phyloP scores from a whole-genome alignment of 2,329 filamentous ascomycete species.

The Claviceps arundinis region DNA sequence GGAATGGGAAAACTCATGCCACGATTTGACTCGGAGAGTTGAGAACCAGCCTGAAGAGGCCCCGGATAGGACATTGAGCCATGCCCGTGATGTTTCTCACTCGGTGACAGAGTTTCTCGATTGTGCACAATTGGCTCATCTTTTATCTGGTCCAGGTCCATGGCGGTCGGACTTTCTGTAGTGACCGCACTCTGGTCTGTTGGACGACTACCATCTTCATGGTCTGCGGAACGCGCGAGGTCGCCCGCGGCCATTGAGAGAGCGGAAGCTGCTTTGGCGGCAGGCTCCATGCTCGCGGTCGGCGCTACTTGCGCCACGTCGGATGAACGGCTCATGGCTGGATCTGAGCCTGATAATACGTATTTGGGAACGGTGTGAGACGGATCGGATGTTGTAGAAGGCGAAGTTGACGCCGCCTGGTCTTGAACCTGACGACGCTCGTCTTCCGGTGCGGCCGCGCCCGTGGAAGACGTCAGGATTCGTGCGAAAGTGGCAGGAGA shows the following conservation, averaged over 20 bases:
- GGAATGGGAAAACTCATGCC: constrained; percentile 47
- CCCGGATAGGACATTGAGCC: constrained; percentile 42
- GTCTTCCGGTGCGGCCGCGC: constrained; percentile 40
- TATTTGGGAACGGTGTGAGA: constrained; percentile 39
- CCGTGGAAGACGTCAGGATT: constrained; percentile 36
- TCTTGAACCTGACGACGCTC: constrained; percentile 32
- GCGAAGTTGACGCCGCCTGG: constrained; percentile 21
- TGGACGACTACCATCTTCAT: constrained; percentile 28
- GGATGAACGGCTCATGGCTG: constrained; percentile 41
- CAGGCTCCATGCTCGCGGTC: constrained; percentile 30
- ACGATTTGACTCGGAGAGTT: constrained; percentile 32
- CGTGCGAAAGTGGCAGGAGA: constrained; percentile 28
- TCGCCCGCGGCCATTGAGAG: constrained; percentile 19
- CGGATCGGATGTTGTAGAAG: constrained; percentile 38
- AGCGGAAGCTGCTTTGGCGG: constrained; percentile 22
- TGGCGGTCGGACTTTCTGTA: constrained; percentile 37
- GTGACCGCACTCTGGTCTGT: constrained; percentile 24
- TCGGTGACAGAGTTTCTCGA: constrained; percentile 32
- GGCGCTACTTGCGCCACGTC: constrained; percentile 34
- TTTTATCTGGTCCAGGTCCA: constrained; percentile 39
- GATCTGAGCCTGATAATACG: constrained; percentile 38
- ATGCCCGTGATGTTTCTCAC: constrained; percentile 33
- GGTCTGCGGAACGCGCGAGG: constrained; percentile 24
- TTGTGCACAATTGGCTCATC: constrained; percentile 19
- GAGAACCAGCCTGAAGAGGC: constrained; percentile 28